Base-by-base conservation (phyloP, 352 stramenopile species). In the Globisporangium lucens region DNA sequence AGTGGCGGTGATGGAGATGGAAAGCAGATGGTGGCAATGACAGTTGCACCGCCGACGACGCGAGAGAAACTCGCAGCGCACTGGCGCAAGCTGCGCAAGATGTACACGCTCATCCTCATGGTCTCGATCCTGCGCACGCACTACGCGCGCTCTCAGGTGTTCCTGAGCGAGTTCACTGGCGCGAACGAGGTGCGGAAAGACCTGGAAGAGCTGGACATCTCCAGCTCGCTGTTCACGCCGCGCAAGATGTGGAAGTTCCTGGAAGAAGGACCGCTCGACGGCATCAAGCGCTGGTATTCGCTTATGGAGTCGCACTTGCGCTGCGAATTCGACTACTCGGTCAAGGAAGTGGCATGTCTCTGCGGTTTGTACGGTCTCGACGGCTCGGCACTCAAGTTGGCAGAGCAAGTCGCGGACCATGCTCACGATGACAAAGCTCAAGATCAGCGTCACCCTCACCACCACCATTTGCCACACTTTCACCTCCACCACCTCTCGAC, bases 81-180 rank as follows among this genome's bases (percentile, higher is more conserved):
- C 53, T 74, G 83, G 49, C 75, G 75, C 46, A 89, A 91, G 61
- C 75, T 90, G 55, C 84, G 83, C 46, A 89, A 90, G 71, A 90
- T 95, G 83, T 95, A 95, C 75, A 87, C 82, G 30, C 66, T 91
- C 0, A 91, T 95, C 67, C 69, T 93, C 2, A 89, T 95, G 79
- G 85, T 93, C 17, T 91, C 86, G 4, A 78, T 95, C 20, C 71
- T 95, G 17, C 81, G 87, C 4, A 93, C 87, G 7, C 65, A 92
- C 17, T 88, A 92, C 66, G 86, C 83, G 5, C 75, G 78, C 46
- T 86, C 79, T 13, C 83, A 83, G 60, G 71, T 84, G 33, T 89
- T 91, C 41, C 68, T 93, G 2, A 75, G 75, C 30, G 80, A 67
- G 2, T 87, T 76, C 43, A 60, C 71, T 24, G 62, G 55, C 10